Conservation (phyloP, 2,329 filamentous ascomycete species). For the Stachybotrys chlorohalonatus region DNA sequence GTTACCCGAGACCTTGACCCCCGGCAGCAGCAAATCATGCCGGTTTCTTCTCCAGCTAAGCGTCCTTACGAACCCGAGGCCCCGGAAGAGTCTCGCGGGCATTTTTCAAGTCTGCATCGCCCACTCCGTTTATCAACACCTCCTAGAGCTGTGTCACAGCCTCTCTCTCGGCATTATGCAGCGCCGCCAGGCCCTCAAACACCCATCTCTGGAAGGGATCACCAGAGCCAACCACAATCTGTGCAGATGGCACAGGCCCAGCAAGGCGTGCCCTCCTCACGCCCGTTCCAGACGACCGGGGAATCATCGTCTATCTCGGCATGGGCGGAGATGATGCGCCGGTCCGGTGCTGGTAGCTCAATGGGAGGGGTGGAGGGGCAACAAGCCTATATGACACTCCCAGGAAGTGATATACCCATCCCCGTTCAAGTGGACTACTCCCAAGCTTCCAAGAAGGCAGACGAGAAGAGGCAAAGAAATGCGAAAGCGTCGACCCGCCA, state of each 20-base stretch:
- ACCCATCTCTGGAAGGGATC: slow-evolving; percentile 10
- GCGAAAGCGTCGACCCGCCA: slow-evolving; percentile 80
- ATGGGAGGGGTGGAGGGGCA: slow-evolving; percentile 21
- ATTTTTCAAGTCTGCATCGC: slow-evolving; percentile 15
- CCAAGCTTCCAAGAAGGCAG: slow-evolving; percentile 71
- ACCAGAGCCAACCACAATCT: slow-evolving; percentile 7
- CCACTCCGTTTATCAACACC: slow-evolving; percentile 12
- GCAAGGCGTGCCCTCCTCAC: slow-evolving; percentile 10
- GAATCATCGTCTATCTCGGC: slow-evolving; percentile 10
- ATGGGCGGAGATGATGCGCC: slow-evolving; percentile 24
- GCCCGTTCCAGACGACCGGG: slow-evolving; percentile 10
- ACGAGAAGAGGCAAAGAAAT: slow-evolving; percentile 79
- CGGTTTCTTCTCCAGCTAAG: slow-evolving; percentile 18
- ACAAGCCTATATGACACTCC: slow-evolving; percentile 28
- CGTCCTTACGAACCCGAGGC: slow-evolving; percentile 20
- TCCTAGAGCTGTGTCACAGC: slow-evolving; percentile 25
- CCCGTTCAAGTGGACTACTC: slow-evolving; percentile 68
- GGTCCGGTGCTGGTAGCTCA: slow-evolving; percentile 15
- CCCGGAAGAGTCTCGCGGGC: slow-evolving; percentile 15
- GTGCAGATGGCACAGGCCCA: slow-evolving; percentile 7
- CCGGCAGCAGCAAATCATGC: slow-evolving; percentile 10
- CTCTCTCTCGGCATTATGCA: slow-evolving; percentile 14
- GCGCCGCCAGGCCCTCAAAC: slow-evolving; percentile 14
- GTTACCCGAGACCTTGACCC: slow-evolving; percentile 12
- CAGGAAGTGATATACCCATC: slow-evolving; percentile 30